phyloP scores from a whole-genome alignment of 1,139 yeast genomes.

The Kazachstania sp. region DNA sequence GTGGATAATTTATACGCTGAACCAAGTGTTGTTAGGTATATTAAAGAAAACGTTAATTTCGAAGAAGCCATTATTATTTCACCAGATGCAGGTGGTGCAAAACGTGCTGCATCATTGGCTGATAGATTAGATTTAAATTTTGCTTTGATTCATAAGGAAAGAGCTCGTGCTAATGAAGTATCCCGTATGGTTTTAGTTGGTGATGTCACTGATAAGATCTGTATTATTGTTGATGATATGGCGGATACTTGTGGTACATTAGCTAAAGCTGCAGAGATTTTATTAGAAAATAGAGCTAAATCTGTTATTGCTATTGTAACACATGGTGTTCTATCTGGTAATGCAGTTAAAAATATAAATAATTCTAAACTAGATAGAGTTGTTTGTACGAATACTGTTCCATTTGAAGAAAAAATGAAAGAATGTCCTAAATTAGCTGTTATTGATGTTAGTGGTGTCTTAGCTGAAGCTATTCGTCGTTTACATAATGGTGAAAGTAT shows the following conservation, averaged over 20 bases:
- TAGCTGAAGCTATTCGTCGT: slow-evolving; percentile 96
- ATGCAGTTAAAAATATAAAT: slow-evolving; percentile 77
- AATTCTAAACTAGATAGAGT: slow-evolving; percentile 68
- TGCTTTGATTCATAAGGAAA: slow-evolving; percentile 95
- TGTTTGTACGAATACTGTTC: slow-evolving; percentile 92
- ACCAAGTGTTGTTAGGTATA: slow-evolving; percentile 84
- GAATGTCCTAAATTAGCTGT: slow-evolving; percentile 69
- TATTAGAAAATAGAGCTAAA: slow-evolving; percentile 71
- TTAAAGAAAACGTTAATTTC: slow-evolving; percentile 60
- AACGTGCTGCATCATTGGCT: slow-evolving; percentile 92
- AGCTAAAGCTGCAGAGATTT: slow-evolving; percentile 89
- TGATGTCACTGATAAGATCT: slow-evolving; percentile 78
- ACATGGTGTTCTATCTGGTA: slow-evolving; percentile 89
- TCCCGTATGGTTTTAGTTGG: slow-evolving; percentile 95
- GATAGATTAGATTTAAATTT: slow-evolving; percentile 87
- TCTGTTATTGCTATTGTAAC: slow-evolving; percentile 91
- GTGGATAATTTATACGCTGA: slow-evolving; percentile 95
- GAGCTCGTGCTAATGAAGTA: slow-evolving; percentile 91
- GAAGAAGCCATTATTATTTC: slow-evolving; percentile 77
- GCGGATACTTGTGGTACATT: slow-evolving; percentile 98
- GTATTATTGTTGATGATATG: slow-evolving; percentile 93
- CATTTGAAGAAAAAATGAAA: slow-evolving; percentile 67
- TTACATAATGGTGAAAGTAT: slow-evolving; percentile 96
- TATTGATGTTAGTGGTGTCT: slow-evolving; percentile 80
- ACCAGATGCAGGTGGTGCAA: slow-evolving; percentile 99